These are phyloP conservation scores for Aspergillus homomorphus DNA, from an alignment of 495 filamentous ascomycete genomes.

Conservation along the genomic window DNA sequence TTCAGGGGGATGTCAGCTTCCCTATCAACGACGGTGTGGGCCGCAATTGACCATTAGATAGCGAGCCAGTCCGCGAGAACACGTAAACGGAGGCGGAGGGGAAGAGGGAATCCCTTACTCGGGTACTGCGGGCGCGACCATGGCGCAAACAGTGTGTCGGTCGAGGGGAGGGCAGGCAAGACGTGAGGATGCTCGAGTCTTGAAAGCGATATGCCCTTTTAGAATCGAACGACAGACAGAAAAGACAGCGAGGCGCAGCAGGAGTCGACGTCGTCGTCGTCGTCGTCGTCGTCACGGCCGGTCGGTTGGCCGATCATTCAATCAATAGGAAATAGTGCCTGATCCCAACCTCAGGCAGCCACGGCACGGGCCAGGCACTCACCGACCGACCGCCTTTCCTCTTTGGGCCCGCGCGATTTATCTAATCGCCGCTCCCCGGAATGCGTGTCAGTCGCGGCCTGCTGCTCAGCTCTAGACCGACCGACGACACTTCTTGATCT, in stretches of 20 bases:
- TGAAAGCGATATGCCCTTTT: slow-evolving; percentile 2
- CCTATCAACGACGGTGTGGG: slow-evolving; percentile 6
- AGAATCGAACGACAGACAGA: slow-evolving; percentile 15
- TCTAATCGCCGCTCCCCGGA: slow-evolving; percentile 16
- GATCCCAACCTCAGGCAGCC: slow-evolving; percentile 22
- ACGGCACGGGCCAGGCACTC: slow-evolving; percentile 11
- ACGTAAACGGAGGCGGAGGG: slow-evolving; percentile 25
- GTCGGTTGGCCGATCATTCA: slow-evolving; percentile 5
- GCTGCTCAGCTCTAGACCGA: slow-evolving; percentile 7
- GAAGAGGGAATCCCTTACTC: slow-evolving; percentile 60
- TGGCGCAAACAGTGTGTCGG: slow-evolving; percentile 45
- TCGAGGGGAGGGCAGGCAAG: slow-evolving; percentile 17
- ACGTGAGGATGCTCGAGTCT: slow-evolving; percentile 12
- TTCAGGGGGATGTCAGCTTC: slow-evolving; percentile 21
- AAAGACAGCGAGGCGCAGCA: slow-evolving; percentile 3
- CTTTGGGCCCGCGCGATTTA: too few relatives aligned
- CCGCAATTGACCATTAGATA: slow-evolving; percentile 18
- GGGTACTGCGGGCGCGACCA: slow-evolving; percentile 86
- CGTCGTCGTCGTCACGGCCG: slow-evolving; percentile 19
- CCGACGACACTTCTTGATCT: neutral
- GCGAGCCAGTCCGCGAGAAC: slow-evolving; percentile 31
- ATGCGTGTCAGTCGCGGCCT: slow-evolving; percentile 28
- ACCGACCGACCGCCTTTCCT: slow-evolving; percentile 29
- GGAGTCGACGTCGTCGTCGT: neutral
- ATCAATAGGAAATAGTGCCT: slow-evolving; percentile 13